Conservation (phyloP, 805 yeast genomes). For the Pichia cabralensis region DNA sequence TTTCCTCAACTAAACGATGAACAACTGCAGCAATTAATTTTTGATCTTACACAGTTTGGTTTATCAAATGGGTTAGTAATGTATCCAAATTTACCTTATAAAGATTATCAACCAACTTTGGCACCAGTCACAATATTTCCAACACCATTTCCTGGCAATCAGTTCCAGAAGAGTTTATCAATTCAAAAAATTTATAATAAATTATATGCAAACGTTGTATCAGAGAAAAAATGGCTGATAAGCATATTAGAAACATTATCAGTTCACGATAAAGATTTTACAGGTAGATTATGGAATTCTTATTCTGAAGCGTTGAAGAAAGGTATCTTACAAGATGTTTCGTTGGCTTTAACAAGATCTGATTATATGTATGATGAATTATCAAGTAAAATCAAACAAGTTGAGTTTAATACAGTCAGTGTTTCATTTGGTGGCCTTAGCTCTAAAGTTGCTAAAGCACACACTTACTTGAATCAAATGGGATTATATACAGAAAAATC, state of each 20-base stretch:
- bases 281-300: conserved; percentile 64
- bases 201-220: conserved; percentile 61
- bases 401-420: conserved; percentile 92
- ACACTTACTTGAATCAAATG: conserved; percentile 48
- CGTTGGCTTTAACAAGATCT: conserved; percentile 80
- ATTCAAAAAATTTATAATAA: conserved; percentile 65
- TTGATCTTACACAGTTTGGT: conserved; percentile 56
- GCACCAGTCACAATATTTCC: conserved; percentile 93
- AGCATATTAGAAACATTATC: conserved; percentile 45
- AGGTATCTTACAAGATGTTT: conserved; percentile 52
- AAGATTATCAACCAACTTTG: conserved; percentile 34
- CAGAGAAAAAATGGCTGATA: conserved; percentile 52
- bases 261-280: conserved; percentile 60
- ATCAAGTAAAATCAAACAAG: conserved; percentile 67
- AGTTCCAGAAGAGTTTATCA: conserved; percentile 55
- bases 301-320: conserved; percentile 38
- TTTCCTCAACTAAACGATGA: conserved; percentile 13
- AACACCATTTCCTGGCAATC: conserved; percentile 67
- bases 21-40: conserved; percentile 10
- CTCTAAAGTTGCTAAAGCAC: conserved; percentile 67
- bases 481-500: conserved; percentile 44
- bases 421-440: conserved; percentile 93
- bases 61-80: conserved; percentile 73
- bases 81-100: conserved; percentile 51
- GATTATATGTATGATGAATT: conserved; percentile 67